A percentile compares a stretch with the other conserved stretches of the same genome.
These are phyloP conservation scores for Ceratocystis albifundus DNA, from an alignment of 2,329 filamentous ascomycete genomes.

Conservation along the genomic window DNA sequence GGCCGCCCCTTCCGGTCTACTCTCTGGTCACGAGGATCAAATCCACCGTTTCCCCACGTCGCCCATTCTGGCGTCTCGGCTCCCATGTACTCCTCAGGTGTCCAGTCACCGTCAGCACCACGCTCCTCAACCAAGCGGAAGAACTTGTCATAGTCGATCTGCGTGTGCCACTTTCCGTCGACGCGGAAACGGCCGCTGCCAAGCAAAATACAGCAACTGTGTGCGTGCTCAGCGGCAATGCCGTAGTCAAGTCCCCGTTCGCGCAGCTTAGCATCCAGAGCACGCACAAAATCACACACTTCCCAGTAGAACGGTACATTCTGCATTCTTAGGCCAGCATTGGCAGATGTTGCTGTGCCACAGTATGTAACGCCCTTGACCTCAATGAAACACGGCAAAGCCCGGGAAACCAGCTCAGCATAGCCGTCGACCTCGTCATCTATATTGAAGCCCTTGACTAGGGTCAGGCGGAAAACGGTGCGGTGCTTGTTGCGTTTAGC, in stretches of 20 bases:
- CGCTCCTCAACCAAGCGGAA: constrained; percentile 69
- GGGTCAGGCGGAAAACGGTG: constrained; percentile 86
- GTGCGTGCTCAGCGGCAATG: constrained; percentile 87
- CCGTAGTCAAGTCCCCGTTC: constrained; percentile 68
- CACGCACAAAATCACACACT: constrained; percentile 68
- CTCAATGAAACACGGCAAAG: constrained; percentile 83
- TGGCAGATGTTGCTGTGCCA: constrained; percentile 73
- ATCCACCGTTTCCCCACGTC: constrained; percentile 85
- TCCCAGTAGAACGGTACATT: constrained; percentile 96
- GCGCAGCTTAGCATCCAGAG: constrained; percentile 57
- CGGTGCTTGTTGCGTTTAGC: constrained; percentile 74
- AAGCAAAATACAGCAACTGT: constrained; percentile 84
- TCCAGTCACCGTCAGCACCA: constrained; percentile 55
- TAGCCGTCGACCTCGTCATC: constrained; percentile 89
- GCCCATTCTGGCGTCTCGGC: constrained; percentile 84
- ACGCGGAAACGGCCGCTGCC: constrained; percentile 70
- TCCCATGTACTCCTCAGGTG: constrained; percentile 83
- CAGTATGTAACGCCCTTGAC: constrained; percentile 97
- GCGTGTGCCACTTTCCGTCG: constrained; percentile 74
- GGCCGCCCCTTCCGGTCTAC: constrained; percentile 76
- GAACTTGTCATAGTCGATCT: constrained; percentile 83
- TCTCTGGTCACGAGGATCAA: constrained; percentile 78
- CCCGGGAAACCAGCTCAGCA: constrained; percentile 74
- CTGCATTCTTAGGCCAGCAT: constrained; percentile 85
- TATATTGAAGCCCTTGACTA: constrained; percentile 97